Evolutionary conservation across 2,329 filamentous ascomycete species (phyloP), one percentile per base, ranked within the genome.

Genomic region (Penicillium digitatum): DNA sequence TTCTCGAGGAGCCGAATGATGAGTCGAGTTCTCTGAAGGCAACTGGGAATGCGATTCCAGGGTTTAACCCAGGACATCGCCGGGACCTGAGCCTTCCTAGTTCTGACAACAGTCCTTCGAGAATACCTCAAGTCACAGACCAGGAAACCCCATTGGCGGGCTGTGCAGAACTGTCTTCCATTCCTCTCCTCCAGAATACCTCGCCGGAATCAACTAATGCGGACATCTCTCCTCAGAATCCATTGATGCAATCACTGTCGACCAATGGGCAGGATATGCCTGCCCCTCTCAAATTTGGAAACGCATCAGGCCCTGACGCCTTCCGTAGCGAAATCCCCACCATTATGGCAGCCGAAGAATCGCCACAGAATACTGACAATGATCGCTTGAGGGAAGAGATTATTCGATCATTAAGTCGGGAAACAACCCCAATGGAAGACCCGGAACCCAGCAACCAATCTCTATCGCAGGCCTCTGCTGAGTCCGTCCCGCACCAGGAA

Each of bases 31-130:
- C 71, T 48, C 59, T 69, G 29, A 49, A 43, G 29, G 53, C 49
- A 34, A 50, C 34, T 55, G 57, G 55, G 54, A 62, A n/a, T 50
- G 57, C 48, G 43, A 71, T 60, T 66, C 69, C 61, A 62, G 69
- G 64, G 26, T 79, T 83, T 57, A 78, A 78, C 31, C 75, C 78
- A 31, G 82, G 81, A 11, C 81, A 83, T 67, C 78, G 81, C 49
- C 79, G 82, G 43, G 81, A 83, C 63, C 66, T 86, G 49, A 81
- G 81, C 54, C 79, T 83, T 34, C 84, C 85, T 4, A 82, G 78
- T 56, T 76, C 78, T 18, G 79, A 78, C 40, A 84, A 84, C 54
- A 86, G 82, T 54, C 84, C 84, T 31, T 84, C 83, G n/a, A 80
- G 81, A 45, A 81, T 78, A 31, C 83, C 84, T 4, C 74, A 77